Conservation (phyloP, 441 rosid genomes). For the Arabidopsis hybrid region DNA sequence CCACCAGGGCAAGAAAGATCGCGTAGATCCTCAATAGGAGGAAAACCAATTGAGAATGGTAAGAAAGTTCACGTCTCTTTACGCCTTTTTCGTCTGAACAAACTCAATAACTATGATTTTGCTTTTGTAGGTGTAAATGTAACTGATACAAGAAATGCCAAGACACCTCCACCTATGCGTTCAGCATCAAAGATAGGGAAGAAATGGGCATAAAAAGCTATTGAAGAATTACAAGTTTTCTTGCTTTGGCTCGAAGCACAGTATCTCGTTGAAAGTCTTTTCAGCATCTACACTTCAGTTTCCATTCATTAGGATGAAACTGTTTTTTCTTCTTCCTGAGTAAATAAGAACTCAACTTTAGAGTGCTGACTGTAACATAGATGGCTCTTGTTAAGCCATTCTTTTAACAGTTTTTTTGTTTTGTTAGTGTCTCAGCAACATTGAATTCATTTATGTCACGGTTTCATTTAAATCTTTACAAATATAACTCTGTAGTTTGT, state of each 20-base stretch:
- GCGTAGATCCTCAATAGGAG: slow-evolving; percentile 82
- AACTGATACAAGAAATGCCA: slow-evolving; percentile 65
- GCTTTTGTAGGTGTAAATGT: slow-evolving; percentile 36
- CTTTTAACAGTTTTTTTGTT: slow-evolving; percentile 20
- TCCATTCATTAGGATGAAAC: slow-evolving; percentile 1
- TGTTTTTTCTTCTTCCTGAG: slow-evolving; percentile 1
- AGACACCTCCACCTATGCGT: slow-evolving; percentile 77
- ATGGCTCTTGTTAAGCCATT: slow-evolving; percentile 30
- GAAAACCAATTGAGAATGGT: slow-evolving; percentile 59
- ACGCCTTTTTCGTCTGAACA: slow-evolving; percentile 7
- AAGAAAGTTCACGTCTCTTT: slow-evolving; percentile 37
- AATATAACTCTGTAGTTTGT: slow-evolving; percentile 25
- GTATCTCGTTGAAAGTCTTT: slow-evolving; percentile 24
- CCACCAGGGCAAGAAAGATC: slow-evolving; percentile 55
- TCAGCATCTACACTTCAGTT: slow-evolving; percentile 21
- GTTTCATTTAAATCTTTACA: slow-evolving; percentile 37
- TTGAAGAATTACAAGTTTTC: slow-evolving; percentile 14
- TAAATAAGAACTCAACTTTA: slow-evolving; percentile 39
- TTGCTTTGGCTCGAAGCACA: slow-evolving; percentile 63
- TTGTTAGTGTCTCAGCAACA: slow-evolving; percentile 29
- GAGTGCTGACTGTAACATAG: slow-evolving; percentile 35
- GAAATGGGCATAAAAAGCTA: slow-evolving; percentile 52
- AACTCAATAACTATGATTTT: slow-evolving; percentile 7
- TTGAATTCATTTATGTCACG: slow-evolving; percentile 32
- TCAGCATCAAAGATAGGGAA: slow-evolving; percentile 50